Evolutionary conservation across 1,284 basidiomycete genomes (phyloP).

Genomic region (Blastosporella zonata): DNA sequence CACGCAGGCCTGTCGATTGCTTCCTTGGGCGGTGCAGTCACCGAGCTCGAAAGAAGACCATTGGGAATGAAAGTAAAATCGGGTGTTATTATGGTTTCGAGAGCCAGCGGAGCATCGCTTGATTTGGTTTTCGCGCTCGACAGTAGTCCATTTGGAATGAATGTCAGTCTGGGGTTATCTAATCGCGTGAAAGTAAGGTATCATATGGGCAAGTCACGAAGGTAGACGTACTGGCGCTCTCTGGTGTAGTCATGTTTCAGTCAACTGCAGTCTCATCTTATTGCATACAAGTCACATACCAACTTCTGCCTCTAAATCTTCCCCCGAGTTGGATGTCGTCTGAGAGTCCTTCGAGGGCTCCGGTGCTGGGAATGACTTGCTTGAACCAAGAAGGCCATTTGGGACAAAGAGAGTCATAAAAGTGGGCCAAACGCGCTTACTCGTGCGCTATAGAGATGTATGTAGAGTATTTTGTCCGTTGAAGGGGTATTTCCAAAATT

Average conservation of each 20-base stretch:
- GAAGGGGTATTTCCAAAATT: background rate
- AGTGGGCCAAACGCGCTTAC: background rate
- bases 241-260: background rate
- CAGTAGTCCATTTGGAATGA: slow-evolving; percentile 23
- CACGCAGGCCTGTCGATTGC: background rate
- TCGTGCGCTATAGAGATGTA: too few relatives aligned
- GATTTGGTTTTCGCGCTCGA: background rate
- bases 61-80: slow-evolving; percentile 15
- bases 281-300: background rate
- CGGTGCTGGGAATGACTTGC: background rate
- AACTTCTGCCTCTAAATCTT: too few relatives aligned
- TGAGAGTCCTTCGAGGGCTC: slow-evolving; percentile 1
- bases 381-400: slow-evolving; percentile 19
- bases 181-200: background rate
- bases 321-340: background rate
- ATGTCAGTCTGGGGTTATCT: background rate
- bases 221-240: background rate
- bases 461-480: background rate
- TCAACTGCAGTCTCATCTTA: background rate
- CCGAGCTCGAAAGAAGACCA: slow-evolving; percentile 13
- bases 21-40: background rate
- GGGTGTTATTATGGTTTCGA: background rate
- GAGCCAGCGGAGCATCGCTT: background rate
- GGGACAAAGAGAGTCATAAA: slow-evolving; percentile 16
- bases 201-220: background rate